Evolutionary conservation across 441 rosid species (phyloP).

Genomic region (Syzygium syzygioides): DNA sequence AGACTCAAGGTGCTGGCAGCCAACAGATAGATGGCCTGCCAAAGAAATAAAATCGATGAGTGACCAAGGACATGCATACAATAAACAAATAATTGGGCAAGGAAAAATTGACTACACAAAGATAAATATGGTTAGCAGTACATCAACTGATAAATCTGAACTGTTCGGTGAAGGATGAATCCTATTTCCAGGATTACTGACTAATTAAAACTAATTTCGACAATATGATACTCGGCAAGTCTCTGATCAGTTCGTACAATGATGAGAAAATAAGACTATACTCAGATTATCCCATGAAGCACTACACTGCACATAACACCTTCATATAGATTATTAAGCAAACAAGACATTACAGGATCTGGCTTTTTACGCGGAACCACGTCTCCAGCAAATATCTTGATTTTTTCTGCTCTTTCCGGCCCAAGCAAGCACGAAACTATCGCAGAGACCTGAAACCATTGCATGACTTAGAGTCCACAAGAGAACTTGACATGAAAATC

Average conservation of each 20-base stretch:
- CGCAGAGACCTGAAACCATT: conserved; percentile 69
- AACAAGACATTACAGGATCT: conserved; percentile 51
- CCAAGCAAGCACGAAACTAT: conserved; percentile 90
- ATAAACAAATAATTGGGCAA: neutral
- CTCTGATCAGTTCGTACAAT: neutral
- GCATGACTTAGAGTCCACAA: neutral
- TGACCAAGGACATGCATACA: neutral
- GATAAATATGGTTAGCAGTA: neutral
- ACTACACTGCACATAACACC: neutral
- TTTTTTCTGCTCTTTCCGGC: conserved; percentile 76
- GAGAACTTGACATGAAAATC: neutral
- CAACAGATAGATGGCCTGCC: conserved; percentile 79
- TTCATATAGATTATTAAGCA: neutral
- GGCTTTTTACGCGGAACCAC: conserved; percentile 93
- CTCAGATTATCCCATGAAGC: neutral
- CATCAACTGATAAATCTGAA: neutral
- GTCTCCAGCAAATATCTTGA: conserved; percentile 95
- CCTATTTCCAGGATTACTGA: neutral
- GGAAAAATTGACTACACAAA: neutral
- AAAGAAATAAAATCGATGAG: conserved; percentile 11
- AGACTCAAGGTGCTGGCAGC: conserved; percentile 84
- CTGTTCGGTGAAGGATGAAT: neutral
- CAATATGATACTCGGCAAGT: neutral
- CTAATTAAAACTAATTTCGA: neutral
- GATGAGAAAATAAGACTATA: neutral